These are phyloP conservation scores for Puccinia coronata DNA, from an alignment of 1,284 basidiomycete genomes.

Conservation along the genomic window DNA sequence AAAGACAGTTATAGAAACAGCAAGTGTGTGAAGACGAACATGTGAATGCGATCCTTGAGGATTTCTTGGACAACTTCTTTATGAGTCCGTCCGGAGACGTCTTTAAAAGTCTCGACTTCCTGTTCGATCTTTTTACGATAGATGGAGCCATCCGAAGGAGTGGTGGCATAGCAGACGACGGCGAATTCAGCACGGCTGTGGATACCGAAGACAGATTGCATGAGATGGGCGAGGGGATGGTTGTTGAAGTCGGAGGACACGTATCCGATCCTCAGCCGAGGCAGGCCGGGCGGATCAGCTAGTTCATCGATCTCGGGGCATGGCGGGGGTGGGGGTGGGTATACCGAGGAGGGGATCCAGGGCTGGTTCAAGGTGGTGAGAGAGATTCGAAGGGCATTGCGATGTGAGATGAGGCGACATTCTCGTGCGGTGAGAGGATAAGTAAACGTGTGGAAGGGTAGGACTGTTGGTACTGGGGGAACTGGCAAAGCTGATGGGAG, in stretches of 20 bases:
- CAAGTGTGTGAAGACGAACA: slow-evolving; percentile 56
- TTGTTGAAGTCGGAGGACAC: slow-evolving; percentile 67
- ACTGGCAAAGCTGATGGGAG: slow-evolving; percentile 61
- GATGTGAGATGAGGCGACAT: slow-evolving; percentile 66
- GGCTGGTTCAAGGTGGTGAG: slow-evolving; percentile 63
- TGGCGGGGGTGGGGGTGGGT: slow-evolving; percentile 63
- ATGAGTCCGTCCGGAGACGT: slow-evolving; percentile 64
- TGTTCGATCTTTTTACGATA: slow-evolving; percentile 65
- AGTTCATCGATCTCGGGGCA: slow-evolving; percentile 53
- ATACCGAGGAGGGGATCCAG: slow-evolving; percentile 64
- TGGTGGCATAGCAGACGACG: slow-evolving; percentile 66
- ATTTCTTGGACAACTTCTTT: slow-evolving; percentile 63
- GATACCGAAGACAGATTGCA: slow-evolving; percentile 67
- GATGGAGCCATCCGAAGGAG: slow-evolving; percentile 64
- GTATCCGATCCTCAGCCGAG: slow-evolving; percentile 65
- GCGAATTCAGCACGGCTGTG: slow-evolving; percentile 64
- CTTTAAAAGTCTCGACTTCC: slow-evolving; percentile 63
- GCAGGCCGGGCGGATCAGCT: not conserved
- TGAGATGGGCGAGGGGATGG: slow-evolving; percentile 68
- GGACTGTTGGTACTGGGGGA: slow-evolving; percentile 64
- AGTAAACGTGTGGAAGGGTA: slow-evolving; percentile 69
- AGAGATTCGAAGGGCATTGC: slow-evolving; percentile 66
- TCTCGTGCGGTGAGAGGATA: slow-evolving; percentile 64
- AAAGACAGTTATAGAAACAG: not conserved
- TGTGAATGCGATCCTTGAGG: slow-evolving; percentile 64